Percentiles rank a stretch among this genome's conserved stretches.
These are phyloP conservation scores for Backusella parvicylindrica DNA, from an alignment of 192 early-diverging fungal genomes.

Conservation along the genomic window DNA sequence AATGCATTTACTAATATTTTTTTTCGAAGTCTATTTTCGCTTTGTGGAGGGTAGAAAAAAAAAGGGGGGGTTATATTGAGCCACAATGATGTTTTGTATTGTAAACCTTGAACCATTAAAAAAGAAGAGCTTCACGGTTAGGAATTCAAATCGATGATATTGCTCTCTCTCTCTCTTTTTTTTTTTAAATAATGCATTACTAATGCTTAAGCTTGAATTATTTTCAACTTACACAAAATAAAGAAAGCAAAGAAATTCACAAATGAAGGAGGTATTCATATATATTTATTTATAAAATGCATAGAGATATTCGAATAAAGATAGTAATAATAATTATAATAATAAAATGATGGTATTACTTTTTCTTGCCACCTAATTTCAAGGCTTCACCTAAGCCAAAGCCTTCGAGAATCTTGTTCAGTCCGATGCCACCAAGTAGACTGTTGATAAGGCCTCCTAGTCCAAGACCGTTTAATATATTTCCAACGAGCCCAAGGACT, in stretches of 20 bases:
- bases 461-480: slow-evolving; percentile 21
- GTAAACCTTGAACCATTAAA: too few relatives aligned
- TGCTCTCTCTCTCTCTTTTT: too few relatives aligned
- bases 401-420: slow-evolving; percentile 20
- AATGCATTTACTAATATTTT: neutral
- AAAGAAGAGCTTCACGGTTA: too few relatives aligned
- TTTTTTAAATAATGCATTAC: neutral
- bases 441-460: slow-evolving; percentile 18
- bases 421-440: slow-evolving; percentile 18
- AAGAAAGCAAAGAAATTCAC: too few relatives aligned
- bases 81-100: too few relatives aligned
- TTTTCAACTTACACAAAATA: neutral
- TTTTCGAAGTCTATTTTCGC: neutral
- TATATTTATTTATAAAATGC: neutral
- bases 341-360: neutral
- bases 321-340: too few relatives aligned
- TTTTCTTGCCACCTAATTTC: slow-evolving; percentile 9
- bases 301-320: neutral
- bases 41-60: too few relatives aligned
- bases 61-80: too few relatives aligned
- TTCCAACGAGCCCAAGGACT: slow-evolving; percentile 17
- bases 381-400: slow-evolving; percentile 13
- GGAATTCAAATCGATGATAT: too few relatives aligned
- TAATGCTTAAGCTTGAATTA: neutral
- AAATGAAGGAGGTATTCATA: neutral